Base-by-base conservation (phyloP, 1,284 basidiomycete species). In the Athelia sp. region DNA sequence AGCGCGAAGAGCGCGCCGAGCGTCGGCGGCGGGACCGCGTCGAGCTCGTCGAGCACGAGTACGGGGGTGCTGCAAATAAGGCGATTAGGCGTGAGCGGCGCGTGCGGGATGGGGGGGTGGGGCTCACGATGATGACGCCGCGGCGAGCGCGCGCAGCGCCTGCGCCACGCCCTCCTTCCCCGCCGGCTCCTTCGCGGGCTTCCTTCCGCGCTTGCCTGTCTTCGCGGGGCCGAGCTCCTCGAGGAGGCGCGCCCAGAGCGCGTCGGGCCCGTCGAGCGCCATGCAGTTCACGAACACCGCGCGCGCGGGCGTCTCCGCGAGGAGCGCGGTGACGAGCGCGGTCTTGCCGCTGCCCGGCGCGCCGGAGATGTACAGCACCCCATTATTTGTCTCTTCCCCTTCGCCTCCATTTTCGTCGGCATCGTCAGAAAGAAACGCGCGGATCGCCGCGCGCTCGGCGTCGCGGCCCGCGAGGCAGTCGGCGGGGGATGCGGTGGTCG, bases 331-430 rank as follows among this genome's bases (percentile, higher is more conserved):
- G 29, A 91, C 79, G 9, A 91, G 70, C 0, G 88, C 89, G 1
- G 89, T 91, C 69, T 91, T 91, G 23, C 88, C 89, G 4, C 87
- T 87, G 1, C 88, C 89, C 14, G 89, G 88, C 1, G 85, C 75
- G 24, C 88, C 88, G 15, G 88, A 90, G 47, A 91, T 81, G 62
- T 89, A 91, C 48, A 91, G 70, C 24, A 75, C n/a, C n/a, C n/a
- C n/a, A n/a, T 73, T 14, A 73, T 70, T 15, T 64, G 57, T 34
- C 10, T 59, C 58, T 19, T 62, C n/a, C n/a, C n/a, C n/a, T n/a
- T n/a, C n/a, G n/a, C n/a, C n/a, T n/a, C n/a, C n/a, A n/a, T n/a
- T n/a, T n/a, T n/a, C 56, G 19, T 62, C 61, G 38, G 60, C 58
- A 15, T 66, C 54, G 46, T 61, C 58, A 23, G 55, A 57, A 29